Evolutionary conservation across 1,139 yeast species (phyloP).

Genomic region (Williopsis jadinii): DNA sequence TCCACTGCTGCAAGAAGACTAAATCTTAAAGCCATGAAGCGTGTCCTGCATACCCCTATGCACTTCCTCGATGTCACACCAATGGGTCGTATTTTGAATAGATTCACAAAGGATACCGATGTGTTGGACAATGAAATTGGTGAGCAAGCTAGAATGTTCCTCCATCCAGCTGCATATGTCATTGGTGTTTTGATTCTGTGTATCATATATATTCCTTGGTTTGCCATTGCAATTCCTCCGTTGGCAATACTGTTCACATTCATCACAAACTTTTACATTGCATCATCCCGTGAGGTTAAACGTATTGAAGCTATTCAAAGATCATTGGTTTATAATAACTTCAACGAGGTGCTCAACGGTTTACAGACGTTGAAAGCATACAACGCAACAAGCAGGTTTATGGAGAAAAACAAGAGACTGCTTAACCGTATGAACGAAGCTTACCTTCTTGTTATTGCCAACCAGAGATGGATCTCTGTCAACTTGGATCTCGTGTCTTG

Average conservation of each 20-base stretch:
- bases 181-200: conserved; percentile 56
- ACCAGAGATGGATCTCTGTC: conserved; percentile 57
- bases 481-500: conserved; percentile 40
- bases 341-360: conserved; percentile 54
- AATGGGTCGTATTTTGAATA: conserved; percentile 59
- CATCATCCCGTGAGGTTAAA: conserved; percentile 55
- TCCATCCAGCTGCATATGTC: conserved; percentile 47
- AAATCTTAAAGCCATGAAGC: conserved; percentile 47
- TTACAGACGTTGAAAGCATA: conserved; percentile 50
- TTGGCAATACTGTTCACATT: conserved; percentile 34
- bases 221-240: conserved; percentile 55
- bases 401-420: conserved; percentile 32
- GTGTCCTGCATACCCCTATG: conserved; percentile 73
- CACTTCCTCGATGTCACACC: conserved; percentile 63
- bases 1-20: conserved; percentile 36
- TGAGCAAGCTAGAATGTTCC: conserved; percentile 47
- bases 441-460: conserved; percentile 42
- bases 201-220: conserved; percentile 61
- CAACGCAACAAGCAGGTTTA: conserved; percentile 30
- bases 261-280: conserved; percentile 45
- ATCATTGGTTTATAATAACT: conserved; percentile 55
- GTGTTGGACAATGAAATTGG: conserved; percentile 70
- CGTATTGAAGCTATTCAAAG: conserved; percentile 57
- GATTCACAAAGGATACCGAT: conserved; percentile 81
- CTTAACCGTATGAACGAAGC: conserved; percentile 53